Conservation (phyloP, 768 basidiomycete species). For the Kwoniella pini region DNA sequence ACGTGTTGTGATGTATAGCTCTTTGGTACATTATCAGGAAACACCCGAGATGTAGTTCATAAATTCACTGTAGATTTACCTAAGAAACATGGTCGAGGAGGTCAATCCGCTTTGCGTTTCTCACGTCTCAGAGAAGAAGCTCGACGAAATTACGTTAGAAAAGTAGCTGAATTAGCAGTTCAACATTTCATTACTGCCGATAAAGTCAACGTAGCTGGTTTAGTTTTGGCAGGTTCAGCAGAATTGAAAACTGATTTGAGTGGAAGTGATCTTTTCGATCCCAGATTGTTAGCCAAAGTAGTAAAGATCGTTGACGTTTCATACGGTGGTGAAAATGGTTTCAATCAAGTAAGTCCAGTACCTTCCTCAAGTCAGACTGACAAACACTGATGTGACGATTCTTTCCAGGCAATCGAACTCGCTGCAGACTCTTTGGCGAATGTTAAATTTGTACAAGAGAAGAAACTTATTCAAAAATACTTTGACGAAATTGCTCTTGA, state of each 20-base stretch:
- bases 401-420: constrained; percentile 82
- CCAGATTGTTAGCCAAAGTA: constrained; percentile 79
- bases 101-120: constrained; percentile 99
- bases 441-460: constrained; percentile 99
- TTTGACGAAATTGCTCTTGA: constrained; percentile 99
- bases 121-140: constrained; percentile 98
- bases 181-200: constrained; percentile 98
- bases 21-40: constrained; percentile 92
- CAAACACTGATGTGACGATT: not conserved
- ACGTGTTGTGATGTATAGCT: too few species aligned
- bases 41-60: constrained; percentile 95
- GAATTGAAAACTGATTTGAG: constrained; percentile 99
- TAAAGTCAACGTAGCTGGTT: constrained; percentile 95
- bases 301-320: constrained; percentile 99
- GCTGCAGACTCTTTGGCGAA: constrained; percentile 93
- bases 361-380: not conserved
- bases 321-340: constrained; percentile 98
- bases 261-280: constrained; percentile 95
- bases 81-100: constrained; percentile 99
- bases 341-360: constrained; percentile 74
- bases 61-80: constrained; percentile 99
- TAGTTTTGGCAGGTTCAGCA: constrained; percentile 94
- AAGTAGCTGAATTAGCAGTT: constrained; percentile 94
- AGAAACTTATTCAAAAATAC: constrained; percentile 94
- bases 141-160: constrained; percentile 98